Base-by-base conservation (phyloP, 2,329 filamentous ascomycete species). In the Metarhizium album region DNA sequence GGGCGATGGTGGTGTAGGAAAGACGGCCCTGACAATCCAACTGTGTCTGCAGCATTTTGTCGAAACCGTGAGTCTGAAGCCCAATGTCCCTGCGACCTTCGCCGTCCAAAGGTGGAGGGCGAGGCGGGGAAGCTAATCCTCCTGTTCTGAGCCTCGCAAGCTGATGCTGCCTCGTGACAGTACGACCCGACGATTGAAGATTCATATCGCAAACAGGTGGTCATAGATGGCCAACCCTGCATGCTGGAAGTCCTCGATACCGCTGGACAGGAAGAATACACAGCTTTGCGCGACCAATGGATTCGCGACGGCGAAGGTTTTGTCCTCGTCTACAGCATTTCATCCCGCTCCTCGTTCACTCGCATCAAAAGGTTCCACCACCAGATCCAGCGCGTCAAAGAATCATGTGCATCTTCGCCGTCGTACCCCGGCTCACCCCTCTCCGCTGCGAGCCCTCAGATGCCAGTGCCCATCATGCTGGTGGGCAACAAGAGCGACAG, bases 401-500 rank as follows among this genome's bases (percentile, higher is more conserved):
- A 97, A 66, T 95, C 90, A 1, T 82, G 83, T 59, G 79, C 83
- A 46, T 82, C 83, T 43, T 89, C 86, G 23, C 84, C 86, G 7
- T 85, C 84, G 27, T 90, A 88, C 60, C 83, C 84, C 7, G 85
- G 86, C 54, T 89, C 86, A 23, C 85, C 86, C 47, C 76, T 88
- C 60, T 71, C 83, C 64, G 60, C 80, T 60, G 69, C 73, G 64
- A 69, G 68, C 66, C 71, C 79, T 24, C 80, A 80, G 55, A 76
- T 81, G 55, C 85, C 85, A 20, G 89, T 93, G 16, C 93, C 93
- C 45, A 88, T 98, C 62, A 97, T 98, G 93, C 79, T 98, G 29
- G 93, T 98, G 35, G 93, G 93, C 58, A 97, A 98, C 76, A 98
- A 98, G 74, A 95, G 89, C 71, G 93, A 98, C 70, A 81, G 93